These are phyloP conservation scores for Fraxinus excelsior DNA, from an alignment of 257 asterid species.

Conservation along the genomic window DNA sequence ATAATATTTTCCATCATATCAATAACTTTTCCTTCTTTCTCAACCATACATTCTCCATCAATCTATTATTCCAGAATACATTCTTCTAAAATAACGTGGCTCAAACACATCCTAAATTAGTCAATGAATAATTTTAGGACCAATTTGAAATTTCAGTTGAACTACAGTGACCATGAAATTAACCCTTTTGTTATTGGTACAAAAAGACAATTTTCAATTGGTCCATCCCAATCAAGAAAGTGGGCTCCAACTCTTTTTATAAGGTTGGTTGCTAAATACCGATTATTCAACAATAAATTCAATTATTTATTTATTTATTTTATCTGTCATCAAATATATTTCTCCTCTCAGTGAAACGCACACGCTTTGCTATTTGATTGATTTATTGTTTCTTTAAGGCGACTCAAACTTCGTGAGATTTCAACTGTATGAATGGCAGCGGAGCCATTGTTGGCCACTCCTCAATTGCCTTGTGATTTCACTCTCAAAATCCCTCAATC, in stretches of 20 bases:
- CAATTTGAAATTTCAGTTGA: not conserved
- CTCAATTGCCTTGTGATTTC: not conserved
- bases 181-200: not conserved
- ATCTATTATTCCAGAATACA: too few species aligned
- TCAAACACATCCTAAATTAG: too few species aligned
- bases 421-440: not conserved
- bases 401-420: not conserved
- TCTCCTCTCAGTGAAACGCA: not conserved
- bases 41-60: too few species aligned
- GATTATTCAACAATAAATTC: too few species aligned
- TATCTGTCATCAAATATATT: not conserved
- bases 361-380: not conserved
- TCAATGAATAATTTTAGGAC: not conserved
- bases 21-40: too few species aligned
- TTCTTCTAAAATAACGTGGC: too few species aligned
- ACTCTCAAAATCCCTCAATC: not conserved
- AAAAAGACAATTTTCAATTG: not conserved
- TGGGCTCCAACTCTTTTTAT: not conserved
- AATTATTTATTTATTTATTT: too few species aligned
- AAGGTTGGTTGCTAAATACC: not conserved
- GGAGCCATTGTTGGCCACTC: conserved; percentile 2
- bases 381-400: not conserved
- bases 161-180: not conserved
- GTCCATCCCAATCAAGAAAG: not conserved
- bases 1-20: too few species aligned